phyloP scores from a whole-genome alignment of 306 rosid species.

The Prunus kanzakura region DNA sequence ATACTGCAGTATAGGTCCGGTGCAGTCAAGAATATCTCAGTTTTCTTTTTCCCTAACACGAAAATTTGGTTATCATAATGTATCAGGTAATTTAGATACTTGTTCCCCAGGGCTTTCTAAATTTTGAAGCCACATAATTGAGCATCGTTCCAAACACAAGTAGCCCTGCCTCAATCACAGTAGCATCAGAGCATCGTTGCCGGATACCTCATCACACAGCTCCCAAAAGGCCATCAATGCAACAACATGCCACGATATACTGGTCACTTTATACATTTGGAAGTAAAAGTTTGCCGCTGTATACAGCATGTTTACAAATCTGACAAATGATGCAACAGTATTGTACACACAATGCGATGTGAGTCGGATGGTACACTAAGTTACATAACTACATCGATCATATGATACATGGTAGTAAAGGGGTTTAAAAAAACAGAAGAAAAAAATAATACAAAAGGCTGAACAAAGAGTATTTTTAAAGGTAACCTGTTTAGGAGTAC shows the following conservation, averaged over 20 bases:
- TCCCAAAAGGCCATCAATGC: constrained; percentile 4
- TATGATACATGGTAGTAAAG: constrained; percentile 12
- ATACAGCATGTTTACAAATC: constrained; percentile 23
- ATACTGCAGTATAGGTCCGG: neutral
- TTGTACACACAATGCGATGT: constrained; percentile 8
- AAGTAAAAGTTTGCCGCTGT: constrained; percentile 1
- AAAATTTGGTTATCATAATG: neutral
- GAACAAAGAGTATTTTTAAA: neutral
- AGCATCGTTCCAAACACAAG: neutral
- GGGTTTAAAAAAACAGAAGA: neutral
- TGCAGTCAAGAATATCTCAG: neutral
- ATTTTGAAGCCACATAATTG: neutral
- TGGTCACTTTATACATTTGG: neutral
- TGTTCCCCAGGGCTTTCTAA: neutral
- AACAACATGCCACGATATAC: constrained; percentile 8
- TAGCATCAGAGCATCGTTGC: constrained; percentile 6
- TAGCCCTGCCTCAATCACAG: neutral
- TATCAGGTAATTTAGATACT: neutral
- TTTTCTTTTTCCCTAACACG: neutral
- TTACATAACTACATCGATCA: constrained; percentile 20
- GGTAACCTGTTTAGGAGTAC: constrained; percentile 46
- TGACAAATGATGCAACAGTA: constrained; percentile 15
- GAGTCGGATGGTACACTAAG: constrained; percentile 30
- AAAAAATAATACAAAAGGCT: constrained; percentile 10
- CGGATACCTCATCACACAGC: neutral